Evolutionary conservation across 2,329 filamentous ascomycete genomes (phyloP), one percentile per base, ranked within the genome.

Genomic region (Fusarium nygamai): DNA sequence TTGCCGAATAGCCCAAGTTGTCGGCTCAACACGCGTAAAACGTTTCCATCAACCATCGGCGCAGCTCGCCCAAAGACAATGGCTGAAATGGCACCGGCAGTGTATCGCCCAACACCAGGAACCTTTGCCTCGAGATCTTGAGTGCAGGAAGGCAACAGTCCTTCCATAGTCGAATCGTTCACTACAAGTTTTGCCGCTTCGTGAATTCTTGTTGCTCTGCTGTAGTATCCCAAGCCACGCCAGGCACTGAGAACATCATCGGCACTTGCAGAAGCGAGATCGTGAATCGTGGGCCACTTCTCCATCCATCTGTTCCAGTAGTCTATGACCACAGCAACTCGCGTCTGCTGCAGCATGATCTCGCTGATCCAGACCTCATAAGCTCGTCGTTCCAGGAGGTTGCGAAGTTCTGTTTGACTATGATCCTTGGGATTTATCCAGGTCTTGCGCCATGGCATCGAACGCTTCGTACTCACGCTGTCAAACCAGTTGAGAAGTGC

Each of bases 321-420:
- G 56, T 87, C 88, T 27, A 91, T 87, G 2, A 91, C 90, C 12
- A 87, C 87, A 6, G 88, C 85, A 8, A 92, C 90, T 34, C 90
- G 88, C 5, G 90, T 92, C 81, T 92, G 90, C 79, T 92, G 90
- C 17, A 92, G 85, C 90, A 92, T 92, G 74, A 91, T 88, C 81
- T 92, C 90, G 76, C 87, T 90, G 77, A 92, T 90, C 88, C 90
- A 92, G 53, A 92, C 90, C 78, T 91, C 86, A 81, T 92, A 92
- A 5, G 90, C 90, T 54, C 90, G 86, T 36, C 82, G 85, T 66
- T 87, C 86, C 17, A 91, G 82, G 6, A 79, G 80, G n/a, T 66
- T 53, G 36, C 84, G 84, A 14, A 88, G 81, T n/a, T 82, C 80
- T 4, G 78, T 70, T 3, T 82, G 76, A 22, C 61, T 33, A 24